A percentile compares a stretch with the other conserved stretches of the same genome.
Evolutionary conservation across 805 yeast genomes (phyloP).

Genomic region (Suhomyces faveliae): DNA sequence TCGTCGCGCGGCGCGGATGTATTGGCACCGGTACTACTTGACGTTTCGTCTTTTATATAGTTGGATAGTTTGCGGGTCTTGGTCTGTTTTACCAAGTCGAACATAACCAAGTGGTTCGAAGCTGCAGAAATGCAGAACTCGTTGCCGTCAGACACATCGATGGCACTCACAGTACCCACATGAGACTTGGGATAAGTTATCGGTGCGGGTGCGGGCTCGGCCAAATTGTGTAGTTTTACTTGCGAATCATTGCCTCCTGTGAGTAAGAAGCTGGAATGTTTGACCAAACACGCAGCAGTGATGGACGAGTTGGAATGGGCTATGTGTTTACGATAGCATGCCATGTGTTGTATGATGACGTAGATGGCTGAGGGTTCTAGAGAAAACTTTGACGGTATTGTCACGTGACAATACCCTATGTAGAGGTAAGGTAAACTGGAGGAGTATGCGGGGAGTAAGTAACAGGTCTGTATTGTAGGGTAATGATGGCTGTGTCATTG

Average conservation of each 20-base stretch:
- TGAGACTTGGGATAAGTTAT: constrained; percentile 17
- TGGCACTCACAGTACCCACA: constrained; percentile 17
- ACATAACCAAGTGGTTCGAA: constrained; percentile 14
- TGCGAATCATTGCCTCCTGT: constrained; percentile 22
- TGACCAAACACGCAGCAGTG: constrained; percentile 15
- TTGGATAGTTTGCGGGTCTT: constrained; percentile 8
- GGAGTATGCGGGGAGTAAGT: neutral
- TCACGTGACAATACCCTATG: too few species aligned
- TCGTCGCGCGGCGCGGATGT: constrained; percentile 10
- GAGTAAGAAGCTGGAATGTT: constrained; percentile 15
- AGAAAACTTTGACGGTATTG: too few species aligned
- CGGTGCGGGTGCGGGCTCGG: constrained; percentile 2
- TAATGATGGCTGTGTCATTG: neutral
- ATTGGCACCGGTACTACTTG: neutral
- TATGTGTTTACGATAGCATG: neutral
- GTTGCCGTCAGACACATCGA: constrained; percentile 12
- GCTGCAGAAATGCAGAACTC: constrained; percentile 15
- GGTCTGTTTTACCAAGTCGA: constrained; percentile 21
- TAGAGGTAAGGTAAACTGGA: neutral
- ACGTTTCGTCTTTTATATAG: neutral
- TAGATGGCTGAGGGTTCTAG: constrained; percentile 1
- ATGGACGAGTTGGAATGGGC: constrained; percentile 17
- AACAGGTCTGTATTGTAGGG: neutral
- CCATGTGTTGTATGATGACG: neutral
- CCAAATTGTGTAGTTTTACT: constrained; percentile 15